Conservation (phyloP, 371 early-diverging fungal species). For the Mucor piriformis region DNA sequence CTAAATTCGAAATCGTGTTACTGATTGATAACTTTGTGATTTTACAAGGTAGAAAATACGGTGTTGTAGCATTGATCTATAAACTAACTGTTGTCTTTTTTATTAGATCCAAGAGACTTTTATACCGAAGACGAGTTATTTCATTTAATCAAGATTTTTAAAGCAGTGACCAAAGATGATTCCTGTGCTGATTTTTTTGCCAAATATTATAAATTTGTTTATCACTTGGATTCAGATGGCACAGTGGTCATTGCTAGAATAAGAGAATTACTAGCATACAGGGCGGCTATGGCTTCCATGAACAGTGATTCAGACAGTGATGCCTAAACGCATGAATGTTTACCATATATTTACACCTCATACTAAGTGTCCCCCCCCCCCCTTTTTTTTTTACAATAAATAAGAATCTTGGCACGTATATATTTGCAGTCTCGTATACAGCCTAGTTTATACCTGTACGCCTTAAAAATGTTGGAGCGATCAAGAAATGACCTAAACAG, state of each 20-base stretch:
- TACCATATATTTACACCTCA: no score
- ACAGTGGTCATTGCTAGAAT: conserved; percentile 7
- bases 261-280: conserved; percentile 20
- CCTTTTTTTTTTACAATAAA: no score
- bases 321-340: no score
- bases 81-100: not conserved
- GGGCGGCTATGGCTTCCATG: not conserved
- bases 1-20: conserved; percentile 14
- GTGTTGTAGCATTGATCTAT: not conserved
- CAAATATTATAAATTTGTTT: conserved; percentile 17
- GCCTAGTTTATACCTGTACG: no score
- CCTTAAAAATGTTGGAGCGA: no score
- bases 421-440: no score
- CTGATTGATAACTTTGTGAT: conserved; percentile 17
- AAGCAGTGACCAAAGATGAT: not conserved
- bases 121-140: not conserved
- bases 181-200: conserved; percentile 1
- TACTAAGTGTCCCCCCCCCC: no score
- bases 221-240: not conserved
- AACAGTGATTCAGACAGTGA: no score
- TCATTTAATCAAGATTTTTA: conserved; percentile 8
- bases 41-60: conserved; percentile 12
- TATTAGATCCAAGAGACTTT: conserved; percentile 3
- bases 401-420: no score
- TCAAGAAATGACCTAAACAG: no score